These are phyloP conservation scores for Trifolium fragiferum DNA, from an alignment of 306 rosid species.

Conservation along the genomic window DNA sequence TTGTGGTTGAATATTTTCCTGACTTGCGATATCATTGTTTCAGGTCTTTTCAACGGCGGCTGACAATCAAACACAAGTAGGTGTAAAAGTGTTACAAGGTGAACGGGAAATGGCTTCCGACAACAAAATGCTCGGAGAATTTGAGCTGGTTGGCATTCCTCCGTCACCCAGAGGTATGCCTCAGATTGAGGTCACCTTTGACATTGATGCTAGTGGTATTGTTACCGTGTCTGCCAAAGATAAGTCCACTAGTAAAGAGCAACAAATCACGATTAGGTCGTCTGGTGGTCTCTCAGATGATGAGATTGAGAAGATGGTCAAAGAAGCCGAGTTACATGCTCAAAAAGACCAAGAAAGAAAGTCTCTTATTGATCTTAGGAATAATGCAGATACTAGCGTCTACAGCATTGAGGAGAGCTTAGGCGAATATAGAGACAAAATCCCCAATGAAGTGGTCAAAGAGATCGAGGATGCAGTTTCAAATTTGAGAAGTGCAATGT, in stretches of 20 bases:
- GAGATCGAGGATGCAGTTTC: conserved; percentile 83
- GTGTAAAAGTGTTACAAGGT: conserved; percentile 91
- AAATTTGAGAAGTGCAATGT: conserved; percentile 71
- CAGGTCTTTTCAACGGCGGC: conserved; percentile 93
- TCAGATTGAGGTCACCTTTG: conserved; percentile 91
- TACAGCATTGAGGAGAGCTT: conserved; percentile 92
- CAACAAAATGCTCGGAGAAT: conserved; percentile 87
- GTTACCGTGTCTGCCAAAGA: conserved; percentile 97
- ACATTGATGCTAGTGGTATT: conserved; percentile 93
- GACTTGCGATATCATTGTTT: conserved; percentile 11
- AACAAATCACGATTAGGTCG: conserved; percentile 86
- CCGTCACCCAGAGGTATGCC: conserved; percentile 93
- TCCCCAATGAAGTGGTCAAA: conserved; percentile 77
- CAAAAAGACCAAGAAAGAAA: conserved; percentile 90
- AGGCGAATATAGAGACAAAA: conserved; percentile 78
- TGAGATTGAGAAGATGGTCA: conserved; percentile 89
- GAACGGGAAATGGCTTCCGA: conserved; percentile 95
- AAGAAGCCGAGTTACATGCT: conserved; percentile 89
- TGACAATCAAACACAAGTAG: conserved; percentile 92
- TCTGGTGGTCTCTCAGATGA: conserved; percentile 90
- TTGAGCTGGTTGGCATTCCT: conserved; percentile 91
- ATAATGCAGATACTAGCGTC: conserved; percentile 82
- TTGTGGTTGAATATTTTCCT: conserved; percentile 4
- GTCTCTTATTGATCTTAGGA: conserved; percentile 72
- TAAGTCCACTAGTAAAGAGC: conserved; percentile 89